phyloP scores from a whole-genome alignment of 495 filamentous ascomycete species.

The Tuber aestivum region DNA sequence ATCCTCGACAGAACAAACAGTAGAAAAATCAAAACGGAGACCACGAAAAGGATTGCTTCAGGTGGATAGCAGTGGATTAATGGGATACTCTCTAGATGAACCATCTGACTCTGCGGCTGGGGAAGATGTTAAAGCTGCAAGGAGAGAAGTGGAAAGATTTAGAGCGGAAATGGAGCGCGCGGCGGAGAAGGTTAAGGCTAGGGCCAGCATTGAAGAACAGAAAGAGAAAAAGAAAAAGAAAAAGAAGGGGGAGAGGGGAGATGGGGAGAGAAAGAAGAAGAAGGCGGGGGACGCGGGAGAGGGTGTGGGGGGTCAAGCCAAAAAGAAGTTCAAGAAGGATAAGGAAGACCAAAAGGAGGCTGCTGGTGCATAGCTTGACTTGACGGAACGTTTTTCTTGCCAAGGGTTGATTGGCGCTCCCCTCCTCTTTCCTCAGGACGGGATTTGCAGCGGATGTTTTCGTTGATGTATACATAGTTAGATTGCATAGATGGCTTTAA shows the following conservation, averaged over 20 bases:
- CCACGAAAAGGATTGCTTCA: conserved; percentile 56
- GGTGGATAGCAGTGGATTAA: conserved; percentile 77
- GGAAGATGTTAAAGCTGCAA: conserved; percentile 73
- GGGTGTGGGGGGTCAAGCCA: conserved; percentile 26
- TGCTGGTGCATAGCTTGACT: conserved; percentile 24
- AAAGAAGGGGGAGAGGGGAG: conserved; percentile 42
- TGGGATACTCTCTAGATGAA: conserved; percentile 56
- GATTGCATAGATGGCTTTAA: background rate
- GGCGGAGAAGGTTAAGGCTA: conserved; percentile 68
- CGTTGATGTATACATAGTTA: background rate
- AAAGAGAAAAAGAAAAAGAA: conserved; percentile 73
- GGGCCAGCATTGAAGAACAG: conserved; percentile 54
- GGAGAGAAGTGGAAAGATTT: conserved; percentile 77
- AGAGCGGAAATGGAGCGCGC: conserved; percentile 86
- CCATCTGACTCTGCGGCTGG: conserved; percentile 46
- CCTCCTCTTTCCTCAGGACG: background rate
- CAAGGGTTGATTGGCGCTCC: background rate
- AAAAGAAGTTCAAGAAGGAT: conserved; percentile 21
- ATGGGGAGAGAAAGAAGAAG: conserved; percentile 35
- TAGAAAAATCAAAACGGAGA: conserved; percentile 41
- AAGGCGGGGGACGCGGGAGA: conserved; percentile 24
- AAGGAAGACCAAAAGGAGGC: conserved; percentile 34
- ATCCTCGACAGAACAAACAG: conserved; percentile 15
- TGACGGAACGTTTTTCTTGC: background rate
- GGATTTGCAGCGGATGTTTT: background rate